Evolutionary conservation across 1,284 basidiomycete species (phyloP).

Genomic region (Fereydounia khargensis): DNA sequence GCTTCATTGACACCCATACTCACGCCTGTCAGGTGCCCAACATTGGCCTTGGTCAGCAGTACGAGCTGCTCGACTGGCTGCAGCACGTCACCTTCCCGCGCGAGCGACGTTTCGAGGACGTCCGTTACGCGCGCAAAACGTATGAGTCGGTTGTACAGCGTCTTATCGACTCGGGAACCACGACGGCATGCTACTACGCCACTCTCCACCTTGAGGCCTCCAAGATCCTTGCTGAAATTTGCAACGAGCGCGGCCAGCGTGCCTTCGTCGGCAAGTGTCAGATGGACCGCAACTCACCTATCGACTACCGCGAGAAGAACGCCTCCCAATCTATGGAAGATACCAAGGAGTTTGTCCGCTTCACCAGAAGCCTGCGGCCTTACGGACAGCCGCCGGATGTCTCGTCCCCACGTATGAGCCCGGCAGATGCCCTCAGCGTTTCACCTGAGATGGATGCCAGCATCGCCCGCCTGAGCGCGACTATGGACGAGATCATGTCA

Average conservation of each 20-base stretch:
- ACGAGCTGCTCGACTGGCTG: conserved; percentile 87
- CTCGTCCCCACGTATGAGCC: conserved; percentile 29
- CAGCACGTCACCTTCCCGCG: conserved; percentile 81
- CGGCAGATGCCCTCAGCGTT: conserved; percentile 14
- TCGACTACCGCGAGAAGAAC: conserved; percentile 69
- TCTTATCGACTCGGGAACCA: conserved; percentile 69
- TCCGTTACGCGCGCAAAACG: conserved; percentile 68
- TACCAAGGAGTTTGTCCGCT: conserved; percentile 47
- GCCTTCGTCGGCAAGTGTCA: conserved; percentile 89
- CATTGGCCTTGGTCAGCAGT: conserved; percentile 62
- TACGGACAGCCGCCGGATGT: conserved; percentile 32
- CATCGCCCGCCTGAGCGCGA: conserved; percentile 39
- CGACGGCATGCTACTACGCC: conserved; percentile 89
- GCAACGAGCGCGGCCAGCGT: conserved; percentile 73
- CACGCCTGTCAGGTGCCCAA: conserved; percentile 64
- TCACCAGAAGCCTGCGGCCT: conserved; percentile 24
- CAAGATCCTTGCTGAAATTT: conserved; percentile 75
- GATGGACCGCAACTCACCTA: conserved; percentile 78
- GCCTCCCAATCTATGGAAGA: conserved; percentile 43
- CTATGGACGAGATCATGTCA: conserved; percentile 45
- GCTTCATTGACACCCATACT: conserved; percentile 85
- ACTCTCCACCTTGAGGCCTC: conserved; percentile 78
- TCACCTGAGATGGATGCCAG: conserved; percentile 47
- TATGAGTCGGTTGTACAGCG: conserved; percentile 75
- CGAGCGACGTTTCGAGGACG: conserved; percentile 76